Base-by-base conservation (phyloP, 129 eudicot species). In the Kitagawia praeruptora region DNA sequence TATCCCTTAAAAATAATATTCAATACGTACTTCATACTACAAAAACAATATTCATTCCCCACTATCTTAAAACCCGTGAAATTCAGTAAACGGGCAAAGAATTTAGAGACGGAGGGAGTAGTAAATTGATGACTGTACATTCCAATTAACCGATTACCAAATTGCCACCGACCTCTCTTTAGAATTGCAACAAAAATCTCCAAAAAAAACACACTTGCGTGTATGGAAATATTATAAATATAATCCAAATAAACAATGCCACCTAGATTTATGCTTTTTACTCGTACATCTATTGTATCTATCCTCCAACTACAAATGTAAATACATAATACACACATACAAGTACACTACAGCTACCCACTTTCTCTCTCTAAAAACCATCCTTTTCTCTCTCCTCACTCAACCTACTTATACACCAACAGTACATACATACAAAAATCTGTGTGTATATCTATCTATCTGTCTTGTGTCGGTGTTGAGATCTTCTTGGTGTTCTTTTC, bases 401-500 rank as follows among this genome's bases (percentile, higher is more conserved):
- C 73, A 31, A 67, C 69, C 69, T 25, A 61, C 69, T 61, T 61
- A 25, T 58, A 58, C 66, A 58, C 66, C 66, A 58, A 58, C 31
- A 58, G 69, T 25, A 28, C 69, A 13, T 13, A 13, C 37, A 28
- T 13, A 67, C 14, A 67, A 27, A 61, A 11, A 3, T 73, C 16
- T 19, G 16, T 25, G 11, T 45, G 19, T 42, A 40, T 74, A 31
- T 70, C 0, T 74, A 46, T 46, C 77, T 75, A 46, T 46, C 77
- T 75, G 77, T 75, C 61, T 75, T 46, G 37, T 75, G 77, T 46
- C 77, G 77, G 77, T 73, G 77, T 74, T 75, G 58, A 75, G 61
- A 75, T 75, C 63, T 75, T 75, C 42, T 25, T 46, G 39, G 2
- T 1, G 19, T 46, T 75, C 14, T 25, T 0, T 75, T n/a, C 61